Evolutionary conservation across 495 filamentous ascomycete genomes (phyloP).

Genomic region (Lophium mytilinum): DNA sequence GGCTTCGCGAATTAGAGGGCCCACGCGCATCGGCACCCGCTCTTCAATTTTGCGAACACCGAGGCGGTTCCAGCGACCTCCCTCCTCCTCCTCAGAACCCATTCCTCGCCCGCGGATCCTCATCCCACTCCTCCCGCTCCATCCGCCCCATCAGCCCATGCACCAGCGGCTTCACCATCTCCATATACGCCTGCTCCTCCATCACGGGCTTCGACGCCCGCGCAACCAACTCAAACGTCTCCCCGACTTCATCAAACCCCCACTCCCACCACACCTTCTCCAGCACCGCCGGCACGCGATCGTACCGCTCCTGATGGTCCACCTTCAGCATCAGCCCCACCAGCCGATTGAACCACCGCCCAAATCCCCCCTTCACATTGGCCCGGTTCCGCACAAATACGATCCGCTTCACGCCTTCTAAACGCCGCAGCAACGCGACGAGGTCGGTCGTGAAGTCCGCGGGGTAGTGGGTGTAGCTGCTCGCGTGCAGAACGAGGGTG

Average conservation of each 20-base stretch:
- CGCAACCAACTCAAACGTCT: constrained; percentile 22
- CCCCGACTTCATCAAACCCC: constrained; percentile 21
- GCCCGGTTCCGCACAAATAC: constrained; percentile 28
- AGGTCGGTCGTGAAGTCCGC: constrained; percentile 24
- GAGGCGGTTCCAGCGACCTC: too few relatives aligned
- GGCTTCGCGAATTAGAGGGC: too few relatives aligned
- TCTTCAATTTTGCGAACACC: too few relatives aligned
- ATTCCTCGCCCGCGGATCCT: constrained; percentile 25
- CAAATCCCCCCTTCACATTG: constrained; percentile 27
- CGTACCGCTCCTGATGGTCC: constrained; percentile 28
- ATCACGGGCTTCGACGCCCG: constrained; percentile 19
- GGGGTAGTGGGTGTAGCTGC: constrained; percentile 26
- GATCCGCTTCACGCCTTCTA: constrained; percentile 21
- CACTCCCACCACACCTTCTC: constrained; percentile 31
- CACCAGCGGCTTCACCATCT: constrained; percentile 23
- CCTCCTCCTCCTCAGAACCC: background rate
- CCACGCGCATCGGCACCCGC: too few relatives aligned
- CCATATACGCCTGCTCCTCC: constrained; percentile 24
- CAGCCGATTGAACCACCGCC: constrained; percentile 29
- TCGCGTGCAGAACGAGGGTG: constrained; percentile 25
- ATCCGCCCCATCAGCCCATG: constrained; percentile 19
- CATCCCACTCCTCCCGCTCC: constrained; percentile 28
- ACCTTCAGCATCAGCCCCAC: constrained; percentile 29
- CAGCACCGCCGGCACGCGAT: constrained; percentile 8
- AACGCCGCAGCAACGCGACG: constrained; percentile 23